Evolutionary conservation across 106 monocot species (phyloP).

Genomic region (Narthecium ossifragum): DNA sequence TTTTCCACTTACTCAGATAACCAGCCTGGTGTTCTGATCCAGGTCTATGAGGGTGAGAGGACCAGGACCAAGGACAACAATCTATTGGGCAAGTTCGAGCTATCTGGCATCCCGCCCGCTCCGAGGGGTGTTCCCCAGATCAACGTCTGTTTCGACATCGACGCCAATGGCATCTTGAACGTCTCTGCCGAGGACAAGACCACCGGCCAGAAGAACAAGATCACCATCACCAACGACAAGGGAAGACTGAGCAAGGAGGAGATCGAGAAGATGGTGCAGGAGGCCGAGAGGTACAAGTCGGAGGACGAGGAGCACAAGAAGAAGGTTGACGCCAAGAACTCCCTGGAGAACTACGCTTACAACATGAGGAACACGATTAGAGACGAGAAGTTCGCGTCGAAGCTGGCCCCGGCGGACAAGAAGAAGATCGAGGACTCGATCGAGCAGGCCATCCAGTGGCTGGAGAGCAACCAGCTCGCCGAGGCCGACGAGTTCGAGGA

Average conservation of each 20-base stretch:
- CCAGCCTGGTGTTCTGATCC: conserved; percentile 29
- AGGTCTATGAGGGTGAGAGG: conserved; percentile 33
- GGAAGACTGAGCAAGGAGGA: conserved; percentile 48
- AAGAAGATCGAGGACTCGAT: conserved; percentile 43
- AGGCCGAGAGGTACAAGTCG: conserved; percentile 45
- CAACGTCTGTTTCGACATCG: conserved; percentile 61
- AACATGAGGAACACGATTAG: conserved; percentile 45
- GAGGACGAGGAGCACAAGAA: conserved; percentile 43
- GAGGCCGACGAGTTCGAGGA: conserved; percentile 36
- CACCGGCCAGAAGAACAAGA: conserved; percentile 60
- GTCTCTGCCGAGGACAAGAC: conserved; percentile 68
- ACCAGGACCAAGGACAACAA: conserved; percentile 29
- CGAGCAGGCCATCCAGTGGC: conserved; percentile 29
- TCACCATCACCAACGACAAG: conserved; percentile 58
- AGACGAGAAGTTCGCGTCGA: conserved; percentile 29
- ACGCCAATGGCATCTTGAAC: conserved; percentile 54
- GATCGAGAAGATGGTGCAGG: conserved; percentile 38
- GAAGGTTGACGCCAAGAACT: conserved; percentile 40
- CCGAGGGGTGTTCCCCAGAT: conserved; percentile 51
- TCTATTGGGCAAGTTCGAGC: conserved; percentile 24
- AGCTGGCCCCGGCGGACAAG: conserved; percentile 19
- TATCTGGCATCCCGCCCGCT: conserved; percentile 26
- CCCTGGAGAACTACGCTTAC: conserved; percentile 34
- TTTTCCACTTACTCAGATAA: conserved; percentile 27
- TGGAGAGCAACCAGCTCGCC: conserved; percentile 31